A percentile compares a stretch with the other conserved stretches of the same genome.
These are phyloP conservation scores for Globisporangium uncinulatum DNA, from an alignment of 352 stramenopile genomes.

Conservation along the genomic window DNA sequence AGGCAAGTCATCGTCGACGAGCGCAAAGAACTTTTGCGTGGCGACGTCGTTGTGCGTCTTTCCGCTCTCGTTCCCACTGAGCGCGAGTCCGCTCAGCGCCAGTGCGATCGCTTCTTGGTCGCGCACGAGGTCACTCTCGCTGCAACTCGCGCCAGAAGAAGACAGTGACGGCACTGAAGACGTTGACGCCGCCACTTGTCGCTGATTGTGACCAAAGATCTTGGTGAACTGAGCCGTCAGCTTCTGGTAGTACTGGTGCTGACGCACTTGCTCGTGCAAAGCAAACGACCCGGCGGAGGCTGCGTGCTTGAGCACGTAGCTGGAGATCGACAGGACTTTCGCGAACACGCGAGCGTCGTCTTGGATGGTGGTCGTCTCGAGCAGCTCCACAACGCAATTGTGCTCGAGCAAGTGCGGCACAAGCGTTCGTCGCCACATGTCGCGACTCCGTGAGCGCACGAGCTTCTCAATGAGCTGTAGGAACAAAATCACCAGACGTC, in stretches of 20 bases:
- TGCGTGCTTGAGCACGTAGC: constrained; percentile 13
- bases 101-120: constrained; percentile 24
- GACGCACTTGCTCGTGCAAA: constrained; percentile 24
- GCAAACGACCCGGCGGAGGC: constrained; percentile 8
- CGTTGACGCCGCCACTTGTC: not conserved
- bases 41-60: constrained; percentile 16
- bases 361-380: constrained; percentile 4
- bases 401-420: constrained; percentile 23
- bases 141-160: not conserved
- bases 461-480: constrained; percentile 23
- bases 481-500: not conserved
- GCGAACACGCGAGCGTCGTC: constrained; percentile 17
- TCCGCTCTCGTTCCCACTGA: constrained; percentile 31
- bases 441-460: constrained; percentile 13
- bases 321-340: constrained; percentile 17
- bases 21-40: constrained; percentile 34
- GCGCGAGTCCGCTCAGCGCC: constrained; percentile 31
- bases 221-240: constrained; percentile 4
- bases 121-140: not conserved
- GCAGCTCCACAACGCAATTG: constrained; percentile 19
- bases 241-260: constrained; percentile 18
- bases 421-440: constrained; percentile 14
- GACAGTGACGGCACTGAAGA: not conserved
- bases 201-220: constrained; percentile 8
- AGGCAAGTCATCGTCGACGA: constrained; percentile 12